Evolutionary conservation across 148 eudicot genomes (phyloP).

Genomic region (Salicornia ramosissima): DNA sequence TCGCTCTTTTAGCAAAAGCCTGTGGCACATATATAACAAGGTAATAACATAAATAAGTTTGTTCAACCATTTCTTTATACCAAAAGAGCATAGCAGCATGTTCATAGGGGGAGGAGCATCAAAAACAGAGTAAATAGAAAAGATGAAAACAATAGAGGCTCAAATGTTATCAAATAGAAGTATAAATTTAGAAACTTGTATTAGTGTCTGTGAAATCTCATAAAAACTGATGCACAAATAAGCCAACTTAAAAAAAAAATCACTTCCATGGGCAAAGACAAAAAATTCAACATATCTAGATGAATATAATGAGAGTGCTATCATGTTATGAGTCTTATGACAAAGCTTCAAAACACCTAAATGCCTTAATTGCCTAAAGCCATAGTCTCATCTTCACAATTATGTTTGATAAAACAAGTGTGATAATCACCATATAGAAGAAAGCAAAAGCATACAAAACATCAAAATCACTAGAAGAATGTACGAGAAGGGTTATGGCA

Average conservation of each 20-base stretch:
- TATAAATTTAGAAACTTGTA: too few species aligned
- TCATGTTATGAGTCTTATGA: too few species aligned
- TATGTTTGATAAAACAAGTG: background rate
- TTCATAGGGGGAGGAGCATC: background rate
- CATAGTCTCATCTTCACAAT: background rate
- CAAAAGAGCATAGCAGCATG: background rate
- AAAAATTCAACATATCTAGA: background rate
- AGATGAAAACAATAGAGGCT: background rate
- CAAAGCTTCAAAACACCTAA: background rate
- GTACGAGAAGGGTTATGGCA: too few species aligned
- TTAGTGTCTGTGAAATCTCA: too few species aligned
- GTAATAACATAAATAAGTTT: background rate
- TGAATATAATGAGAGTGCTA: background rate
- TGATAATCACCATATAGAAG: background rate
- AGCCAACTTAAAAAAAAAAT: background rate
- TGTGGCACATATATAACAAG: conserved; percentile 18
- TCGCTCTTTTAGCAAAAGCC: conserved; percentile 75
- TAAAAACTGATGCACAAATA: background rate
- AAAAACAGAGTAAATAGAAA: background rate
- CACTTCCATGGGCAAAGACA: background rate
- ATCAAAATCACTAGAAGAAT: too few species aligned
- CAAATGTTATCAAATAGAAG: too few species aligned
- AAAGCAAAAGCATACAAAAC: too few species aligned
- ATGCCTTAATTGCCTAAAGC: background rate
- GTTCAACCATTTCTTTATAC: too few species aligned